A percentile compares a stretch with the other conserved stretches of the same genome.
Conservation (phyloP, 73 alveolate species). For the Tetrahymena elliotti region DNA sequence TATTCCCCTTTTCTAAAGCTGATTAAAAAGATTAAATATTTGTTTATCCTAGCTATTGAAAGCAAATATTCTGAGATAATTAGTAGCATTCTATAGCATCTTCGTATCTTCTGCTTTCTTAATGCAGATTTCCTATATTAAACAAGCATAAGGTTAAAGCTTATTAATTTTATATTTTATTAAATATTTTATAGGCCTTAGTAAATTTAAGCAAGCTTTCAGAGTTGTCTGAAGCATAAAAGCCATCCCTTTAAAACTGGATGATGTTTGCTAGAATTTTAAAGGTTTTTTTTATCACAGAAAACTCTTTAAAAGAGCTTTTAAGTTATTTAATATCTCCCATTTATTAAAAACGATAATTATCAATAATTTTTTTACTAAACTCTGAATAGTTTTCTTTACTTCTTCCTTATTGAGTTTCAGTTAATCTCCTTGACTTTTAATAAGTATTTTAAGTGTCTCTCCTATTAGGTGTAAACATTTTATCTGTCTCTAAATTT, state of each 20-base stretch:
- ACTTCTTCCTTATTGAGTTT: not conserved
- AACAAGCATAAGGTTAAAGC: not conserved
- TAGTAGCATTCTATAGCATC: not conserved
- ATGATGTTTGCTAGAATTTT: not conserved
- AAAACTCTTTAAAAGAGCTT: not conserved
- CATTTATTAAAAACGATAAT: not conserved
- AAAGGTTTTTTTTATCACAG: not conserved
- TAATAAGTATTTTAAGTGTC: not conserved
- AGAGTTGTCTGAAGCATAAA: not conserved
- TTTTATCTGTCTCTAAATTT: not conserved
- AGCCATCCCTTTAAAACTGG: not conserved
- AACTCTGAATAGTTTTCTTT: not conserved
- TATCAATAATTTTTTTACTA: not conserved
- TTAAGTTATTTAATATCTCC: not conserved
- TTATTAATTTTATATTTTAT: not conserved
- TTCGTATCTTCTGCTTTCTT: not conserved
- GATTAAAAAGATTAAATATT: not conserved
- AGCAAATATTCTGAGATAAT: not conserved
- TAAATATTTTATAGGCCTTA: not conserved
- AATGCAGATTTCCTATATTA: not conserved
- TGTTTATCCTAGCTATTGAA: not conserved
- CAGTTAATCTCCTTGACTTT: not conserved
- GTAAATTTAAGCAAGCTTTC: not conserved
- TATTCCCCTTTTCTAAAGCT: not conserved
- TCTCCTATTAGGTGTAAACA: not conserved